phyloP scores from a whole-genome alignment of 148 eudicot species.

The Rhododendron griersonianum region DNA sequence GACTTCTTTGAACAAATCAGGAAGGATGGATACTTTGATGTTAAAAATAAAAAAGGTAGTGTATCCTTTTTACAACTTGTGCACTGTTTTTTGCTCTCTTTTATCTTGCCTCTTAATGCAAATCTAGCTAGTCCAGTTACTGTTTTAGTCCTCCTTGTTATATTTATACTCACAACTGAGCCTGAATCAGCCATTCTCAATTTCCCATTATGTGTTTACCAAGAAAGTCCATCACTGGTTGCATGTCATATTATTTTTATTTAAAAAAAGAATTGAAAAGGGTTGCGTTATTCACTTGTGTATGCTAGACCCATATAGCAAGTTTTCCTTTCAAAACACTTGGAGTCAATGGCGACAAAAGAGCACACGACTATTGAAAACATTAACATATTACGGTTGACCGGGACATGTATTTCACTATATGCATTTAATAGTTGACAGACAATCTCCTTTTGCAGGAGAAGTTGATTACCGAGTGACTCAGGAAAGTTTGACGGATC shows the following conservation, averaged over 20 bases:
- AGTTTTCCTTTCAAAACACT: neutral
- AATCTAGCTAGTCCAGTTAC: neutral
- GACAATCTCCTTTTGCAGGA: constrained; percentile 25
- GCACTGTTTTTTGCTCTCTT: neutral
- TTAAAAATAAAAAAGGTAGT: constrained; percentile 50
- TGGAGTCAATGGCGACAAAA: neutral
- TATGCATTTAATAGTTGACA: constrained; percentile 4
- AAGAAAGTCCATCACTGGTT: neutral
- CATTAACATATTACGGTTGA: neutral
- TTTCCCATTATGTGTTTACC: neutral
- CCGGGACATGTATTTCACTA: neutral
- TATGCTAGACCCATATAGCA: neutral
- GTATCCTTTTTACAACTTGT: neutral
- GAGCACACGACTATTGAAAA: neutral
- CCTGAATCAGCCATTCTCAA: neutral
- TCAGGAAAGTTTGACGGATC: constrained; percentile 63
- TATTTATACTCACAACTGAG: neutral
- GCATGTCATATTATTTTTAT: neutral
- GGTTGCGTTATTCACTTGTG: neutral
- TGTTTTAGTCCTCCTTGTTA: neutral
- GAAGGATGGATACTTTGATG: constrained; percentile 68
- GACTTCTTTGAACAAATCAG: constrained; percentile 58
- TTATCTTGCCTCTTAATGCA: neutral
- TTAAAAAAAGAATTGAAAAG: too few species aligned
- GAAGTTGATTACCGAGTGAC: constrained; percentile 55